phyloP scores from a whole-genome alignment of 2,329 filamentous ascomycete genomes.

The Eutypella sp. region DNA sequence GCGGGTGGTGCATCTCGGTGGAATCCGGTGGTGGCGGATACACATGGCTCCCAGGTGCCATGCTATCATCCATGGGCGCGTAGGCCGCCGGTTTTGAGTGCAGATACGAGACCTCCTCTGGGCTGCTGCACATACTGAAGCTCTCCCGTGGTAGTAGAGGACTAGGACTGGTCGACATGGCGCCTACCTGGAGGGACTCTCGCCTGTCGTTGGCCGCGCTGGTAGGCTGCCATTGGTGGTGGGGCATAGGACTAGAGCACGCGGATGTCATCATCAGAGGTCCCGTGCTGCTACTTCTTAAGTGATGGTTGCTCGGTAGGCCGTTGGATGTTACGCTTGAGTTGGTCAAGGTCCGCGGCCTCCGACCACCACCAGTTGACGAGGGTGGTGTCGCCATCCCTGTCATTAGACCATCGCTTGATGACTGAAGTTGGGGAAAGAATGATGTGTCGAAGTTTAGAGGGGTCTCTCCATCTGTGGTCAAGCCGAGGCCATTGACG shows the following conservation, averaged over 20 bases:
- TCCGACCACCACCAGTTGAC: slow-evolving; percentile 11
- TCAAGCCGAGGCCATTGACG: slow-evolving; percentile 21
- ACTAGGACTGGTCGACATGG: slow-evolving; percentile 6
- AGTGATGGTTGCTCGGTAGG: slow-evolving; percentile 18
- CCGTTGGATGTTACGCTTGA: slow-evolving; percentile 11
- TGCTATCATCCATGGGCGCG: slow-evolving; percentile 15
- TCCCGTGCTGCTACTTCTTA: slow-evolving; percentile 24
- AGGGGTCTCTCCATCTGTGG: slow-evolving; percentile 19
- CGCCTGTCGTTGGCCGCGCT: slow-evolving; percentile 16
- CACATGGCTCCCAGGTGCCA: slow-evolving; percentile 15
- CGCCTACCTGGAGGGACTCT: slow-evolving; percentile 17
- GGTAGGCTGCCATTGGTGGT: slow-evolving; percentile 15
- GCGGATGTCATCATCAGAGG: slow-evolving; percentile 21
- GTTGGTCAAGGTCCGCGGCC: slow-evolving; percentile 19
- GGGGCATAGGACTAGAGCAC: slow-evolving; percentile 19
- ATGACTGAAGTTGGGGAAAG: slow-evolving; percentile 17
- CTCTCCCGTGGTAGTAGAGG: slow-evolving; percentile 6
- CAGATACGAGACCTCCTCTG: slow-evolving; percentile 22
- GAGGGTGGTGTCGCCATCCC: slow-evolving; percentile 15
- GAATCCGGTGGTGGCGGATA: slow-evolving; percentile 24
- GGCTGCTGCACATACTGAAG: slow-evolving; percentile 21
- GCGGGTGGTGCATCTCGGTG: slow-evolving; percentile 16
- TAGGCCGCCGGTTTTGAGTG: slow-evolving; percentile 19
- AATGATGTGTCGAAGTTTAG: slow-evolving; percentile 20
- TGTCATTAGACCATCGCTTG: slow-evolving; percentile 20